Base-by-base conservation (phyloP, 768 basidiomycete genomes). In the Boletus bicolor region DNA sequence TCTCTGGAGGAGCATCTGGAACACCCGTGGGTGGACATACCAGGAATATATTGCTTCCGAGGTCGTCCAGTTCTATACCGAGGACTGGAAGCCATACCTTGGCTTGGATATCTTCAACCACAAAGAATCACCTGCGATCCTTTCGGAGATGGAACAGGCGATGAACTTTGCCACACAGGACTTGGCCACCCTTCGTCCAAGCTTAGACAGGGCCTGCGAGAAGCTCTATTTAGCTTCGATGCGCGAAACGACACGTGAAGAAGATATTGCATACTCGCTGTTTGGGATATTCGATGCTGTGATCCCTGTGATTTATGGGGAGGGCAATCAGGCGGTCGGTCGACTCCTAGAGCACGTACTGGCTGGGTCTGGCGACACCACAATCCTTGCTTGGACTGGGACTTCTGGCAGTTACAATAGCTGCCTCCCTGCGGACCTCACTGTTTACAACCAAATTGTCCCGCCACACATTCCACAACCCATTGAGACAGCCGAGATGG, bases 311-410 rank as follows among this genome's bases (percentile, higher is more conserved):
- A 24, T 24, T 24, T 24, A 24, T 24, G 21, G 21, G 21, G 21
- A 24, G 21, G 21, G 21, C 2, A 24, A 24, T 24, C 21, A 7
- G 54, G 57, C 60, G 0, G 37, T 61, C 0, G 53, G 60, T 15
- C 49, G 57, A 2, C 43, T 61, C 3, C n/a, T 61, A 11, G 58
- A 55, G 9, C 21, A 61, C 6, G 26, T 61, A 3, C 21, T 61
- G 11, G 38, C 51, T 1, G 34, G 54, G 3, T 61, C 58, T 0
- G 47, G 41, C 0, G 35, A 61, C 1, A 43, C 46, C 4, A 44
- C 46, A 1, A 28, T 61, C 24, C 58, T 61, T 0, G 53, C 58
- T 21, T 61, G 60, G 57, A 60, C 53, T 0, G 59, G 59, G 2
- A 2, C 7, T 1, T 2, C 43, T 0, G 43, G 54, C 2, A 36